phyloP scores from a whole-genome alignment of 805 yeast species.

The Pichia paraexigua region DNA sequence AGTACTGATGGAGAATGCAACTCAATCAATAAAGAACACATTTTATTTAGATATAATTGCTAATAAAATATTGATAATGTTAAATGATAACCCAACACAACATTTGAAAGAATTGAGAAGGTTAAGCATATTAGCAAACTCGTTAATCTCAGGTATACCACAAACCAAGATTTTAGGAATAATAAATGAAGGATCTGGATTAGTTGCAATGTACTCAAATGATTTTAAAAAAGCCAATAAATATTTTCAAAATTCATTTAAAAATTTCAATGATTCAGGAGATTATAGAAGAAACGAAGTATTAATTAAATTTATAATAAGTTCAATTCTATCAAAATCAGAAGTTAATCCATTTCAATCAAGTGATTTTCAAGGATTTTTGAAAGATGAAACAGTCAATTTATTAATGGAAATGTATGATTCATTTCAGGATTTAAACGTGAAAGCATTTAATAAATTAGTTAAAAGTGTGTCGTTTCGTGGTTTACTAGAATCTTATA shows the following conservation, averaged over 20 bases:
- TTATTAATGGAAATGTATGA: slow-evolving; percentile 22
- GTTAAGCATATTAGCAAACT: slow-evolving; percentile 41
- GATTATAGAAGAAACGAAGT: slow-evolving; percentile 49
- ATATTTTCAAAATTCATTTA: slow-evolving; percentile 42
- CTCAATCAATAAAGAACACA: slow-evolving; percentile 40
- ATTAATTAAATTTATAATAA: slow-evolving; percentile 52
- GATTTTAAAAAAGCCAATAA: slow-evolving; percentile 49
- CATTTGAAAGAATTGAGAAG: slow-evolving; percentile 32
- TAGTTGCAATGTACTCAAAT: slow-evolving; percentile 50
- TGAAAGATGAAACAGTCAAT: slow-evolving; percentile 15
- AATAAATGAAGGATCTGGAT: slow-evolving; percentile 71
- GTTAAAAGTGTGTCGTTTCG: slow-evolving; percentile 10
- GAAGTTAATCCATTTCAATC: slow-evolving; percentile 67
- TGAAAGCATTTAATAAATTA: slow-evolving; percentile 17
- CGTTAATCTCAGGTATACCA: slow-evolving; percentile 54
- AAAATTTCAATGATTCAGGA: slow-evolving; percentile 47
- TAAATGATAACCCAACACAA: slow-evolving; percentile 28
- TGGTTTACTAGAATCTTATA: slow-evolving; percentile 9
- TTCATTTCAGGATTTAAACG: slow-evolving; percentile 20
- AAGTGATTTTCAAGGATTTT: slow-evolving; percentile 47
- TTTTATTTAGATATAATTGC: slow-evolving; percentile 59
- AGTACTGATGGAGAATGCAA: slow-evolving; percentile 27
- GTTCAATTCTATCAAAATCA: slow-evolving; percentile 54
- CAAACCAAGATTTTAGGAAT: slow-evolving; percentile 71
- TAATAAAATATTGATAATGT: slow-evolving; percentile 49